These are phyloP conservation scores for Leccinellum rugosiceps DNA, from an alignment of 768 basidiomycete species.

Conservation along the genomic window DNA sequence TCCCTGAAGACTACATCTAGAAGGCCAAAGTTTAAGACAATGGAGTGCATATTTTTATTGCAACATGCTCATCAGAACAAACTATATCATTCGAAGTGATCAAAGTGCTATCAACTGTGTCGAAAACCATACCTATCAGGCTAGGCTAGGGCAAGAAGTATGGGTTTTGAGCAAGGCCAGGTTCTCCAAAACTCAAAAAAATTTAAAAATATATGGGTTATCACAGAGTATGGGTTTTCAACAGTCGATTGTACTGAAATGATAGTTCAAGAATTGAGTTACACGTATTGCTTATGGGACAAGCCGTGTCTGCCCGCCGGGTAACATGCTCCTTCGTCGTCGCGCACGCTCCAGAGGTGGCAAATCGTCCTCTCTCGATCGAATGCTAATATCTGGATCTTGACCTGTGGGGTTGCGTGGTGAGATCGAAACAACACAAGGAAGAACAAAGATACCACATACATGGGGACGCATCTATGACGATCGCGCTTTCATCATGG, in stretches of 20 bases:
- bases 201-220: no score
- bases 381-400: conserved; percentile 26
- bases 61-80: no score
- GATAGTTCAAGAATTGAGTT: neutral
- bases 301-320: conserved; percentile 30
- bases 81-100: no score
- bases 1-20: no score
- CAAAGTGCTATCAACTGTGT: no score
- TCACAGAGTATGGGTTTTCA: no score
- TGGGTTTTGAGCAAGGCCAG: no score
- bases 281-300: conserved; percentile 5
- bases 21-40: no score
- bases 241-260: neutral
- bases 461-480: conserved; percentile 20
- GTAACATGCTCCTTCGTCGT: conserved; percentile 41
- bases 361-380: conserved; percentile 48
- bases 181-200: no score
- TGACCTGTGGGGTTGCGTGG: conserved; percentile 8
- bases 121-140: no score
- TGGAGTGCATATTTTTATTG: no score
- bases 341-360: conserved; percentile 70
- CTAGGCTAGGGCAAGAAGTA: no score
- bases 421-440: conserved; percentile 8
- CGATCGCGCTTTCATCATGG: conserved; percentile 31
- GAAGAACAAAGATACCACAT: conserved; percentile 7